Conservation (phyloP, 768 basidiomycete genomes). For the Leucogyrophana mollusca region DNA sequence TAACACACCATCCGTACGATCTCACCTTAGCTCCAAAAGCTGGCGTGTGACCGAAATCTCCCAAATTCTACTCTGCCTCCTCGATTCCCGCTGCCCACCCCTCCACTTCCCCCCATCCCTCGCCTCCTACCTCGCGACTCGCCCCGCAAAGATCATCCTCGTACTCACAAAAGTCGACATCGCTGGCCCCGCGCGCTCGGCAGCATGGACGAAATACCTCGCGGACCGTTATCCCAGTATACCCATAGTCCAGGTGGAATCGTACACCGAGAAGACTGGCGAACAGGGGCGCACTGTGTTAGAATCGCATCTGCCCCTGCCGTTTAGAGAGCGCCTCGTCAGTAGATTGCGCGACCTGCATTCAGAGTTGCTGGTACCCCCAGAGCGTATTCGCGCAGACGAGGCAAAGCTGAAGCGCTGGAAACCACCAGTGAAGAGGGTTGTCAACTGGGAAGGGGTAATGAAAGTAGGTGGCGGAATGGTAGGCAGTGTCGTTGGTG, state of each 20-base stretch:
- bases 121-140: constrained; percentile 50
- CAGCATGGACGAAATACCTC: constrained; percentile 67
- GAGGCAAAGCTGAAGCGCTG: constrained; percentile 55
- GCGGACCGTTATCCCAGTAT: constrained; percentile 48
- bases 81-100: constrained; percentile 88
- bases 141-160: constrained; percentile 45
- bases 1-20: background rate
- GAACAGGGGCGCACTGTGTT: constrained; percentile 48
- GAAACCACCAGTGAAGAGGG: constrained; percentile 60
- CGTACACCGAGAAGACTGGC: constrained; percentile 58
- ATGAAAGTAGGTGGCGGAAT: constrained; percentile 41
- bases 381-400: constrained; percentile 48
- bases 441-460: constrained; percentile 76
- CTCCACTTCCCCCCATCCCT: constrained; percentile 86
- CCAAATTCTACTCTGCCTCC: constrained; percentile 81
- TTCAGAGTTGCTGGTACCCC: constrained; percentile 63
- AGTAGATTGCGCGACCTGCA: constrained; percentile 66
- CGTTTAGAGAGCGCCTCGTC: constrained; percentile 65
- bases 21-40: no score
- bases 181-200: constrained; percentile 59
- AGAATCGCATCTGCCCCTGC: constrained; percentile 67
- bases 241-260: constrained; percentile 73
- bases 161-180: constrained; percentile 91
- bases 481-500: constrained; percentile 46
- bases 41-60: constrained; percentile 95